A percentile compares a stretch with the other conserved stretches of the same genome.
phyloP scores from a whole-genome alignment of 176 grass and related monocot species.

The Aegilops sharonensis region DNA sequence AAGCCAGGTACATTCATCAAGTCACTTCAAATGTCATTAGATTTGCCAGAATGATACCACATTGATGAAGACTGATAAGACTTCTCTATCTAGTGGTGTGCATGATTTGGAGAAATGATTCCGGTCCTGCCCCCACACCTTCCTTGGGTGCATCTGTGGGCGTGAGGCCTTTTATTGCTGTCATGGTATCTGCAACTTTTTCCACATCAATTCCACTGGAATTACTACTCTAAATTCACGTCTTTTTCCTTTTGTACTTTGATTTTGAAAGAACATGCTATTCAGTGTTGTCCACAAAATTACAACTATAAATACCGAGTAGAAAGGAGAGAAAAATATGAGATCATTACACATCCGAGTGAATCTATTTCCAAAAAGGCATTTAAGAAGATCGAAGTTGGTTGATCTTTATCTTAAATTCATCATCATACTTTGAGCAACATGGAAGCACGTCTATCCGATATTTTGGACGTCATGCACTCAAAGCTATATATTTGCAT shows the following conservation, averaged over 20 bases:
- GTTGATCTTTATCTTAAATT: background rate
- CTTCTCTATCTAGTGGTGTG: slow-evolving; percentile 32
- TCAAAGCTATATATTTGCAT: background rate
- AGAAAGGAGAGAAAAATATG: background rate
- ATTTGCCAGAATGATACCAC: slow-evolving; percentile 8
- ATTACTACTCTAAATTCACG: background rate
- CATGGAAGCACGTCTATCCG: background rate
- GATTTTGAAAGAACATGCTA: background rate
- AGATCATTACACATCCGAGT: background rate
- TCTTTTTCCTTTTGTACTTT: background rate
- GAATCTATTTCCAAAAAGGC: background rate
- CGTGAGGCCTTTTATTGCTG: background rate
- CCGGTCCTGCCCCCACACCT: slow-evolving; percentile 19
- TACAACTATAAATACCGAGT: background rate
- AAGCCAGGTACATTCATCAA: slow-evolving; percentile 11
- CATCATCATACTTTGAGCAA: background rate
- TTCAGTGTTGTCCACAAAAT: background rate
- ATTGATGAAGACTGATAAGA: slow-evolving; percentile 22
- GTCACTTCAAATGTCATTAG: slow-evolving; percentile 34
- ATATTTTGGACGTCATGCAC: background rate
- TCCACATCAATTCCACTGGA: slow-evolving; percentile 13
- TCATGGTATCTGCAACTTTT: slow-evolving; percentile 5
- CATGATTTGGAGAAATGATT: slow-evolving; percentile 20
- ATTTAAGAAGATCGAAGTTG: slow-evolving; percentile 7
- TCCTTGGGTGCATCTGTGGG: slow-evolving; percentile 17